Conservation (phyloP, 2,329 filamentous ascomycete genomes). For the Trichoderma endophyticum region DNA sequence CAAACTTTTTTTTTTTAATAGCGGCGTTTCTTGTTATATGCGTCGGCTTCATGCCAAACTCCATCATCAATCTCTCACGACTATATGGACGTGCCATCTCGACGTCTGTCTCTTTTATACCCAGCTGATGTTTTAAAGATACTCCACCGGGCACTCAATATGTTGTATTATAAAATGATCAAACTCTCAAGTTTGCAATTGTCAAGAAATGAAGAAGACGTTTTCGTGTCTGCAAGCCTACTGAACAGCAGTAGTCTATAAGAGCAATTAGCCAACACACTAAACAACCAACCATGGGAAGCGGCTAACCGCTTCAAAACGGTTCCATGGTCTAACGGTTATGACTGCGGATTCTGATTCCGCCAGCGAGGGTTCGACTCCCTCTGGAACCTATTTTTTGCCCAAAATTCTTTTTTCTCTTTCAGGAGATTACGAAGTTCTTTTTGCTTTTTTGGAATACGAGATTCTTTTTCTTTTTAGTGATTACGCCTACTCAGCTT, state of each 20-base stretch:
- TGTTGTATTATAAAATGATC: neutral
- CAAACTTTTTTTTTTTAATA: neutral
- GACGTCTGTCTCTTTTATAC: neutral
- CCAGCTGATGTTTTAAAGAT: neutral
- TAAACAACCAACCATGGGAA: slow-evolving; percentile 7
- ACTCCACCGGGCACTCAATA: neutral
- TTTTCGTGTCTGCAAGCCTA: too few species aligned
- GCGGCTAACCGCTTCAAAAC: slow-evolving; percentile 12
- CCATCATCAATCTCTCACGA: neutral
- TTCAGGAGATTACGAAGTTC: too few species aligned
- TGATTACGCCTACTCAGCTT: neutral
- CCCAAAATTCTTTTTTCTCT: neutral
- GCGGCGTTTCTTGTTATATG: neutral
- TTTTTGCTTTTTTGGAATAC: too few species aligned
- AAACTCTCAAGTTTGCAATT: neutral
- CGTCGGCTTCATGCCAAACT: neutral
- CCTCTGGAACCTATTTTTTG: slow-evolving; percentile 16
- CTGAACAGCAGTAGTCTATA: neutral
- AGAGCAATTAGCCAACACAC: neutral
- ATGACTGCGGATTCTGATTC: slow-evolving; percentile 23
- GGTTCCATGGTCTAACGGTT: slow-evolving; percentile 22
- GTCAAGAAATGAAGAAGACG: neutral
- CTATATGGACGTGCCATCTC: neutral
- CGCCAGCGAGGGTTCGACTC: slow-evolving; percentile 22
- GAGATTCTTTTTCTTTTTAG: neutral